A percentile compares a stretch with the other conserved stretches of the same genome.
Conservation (phyloP, 345 rosid species). For the Gossypium mustelinum region DNA sequence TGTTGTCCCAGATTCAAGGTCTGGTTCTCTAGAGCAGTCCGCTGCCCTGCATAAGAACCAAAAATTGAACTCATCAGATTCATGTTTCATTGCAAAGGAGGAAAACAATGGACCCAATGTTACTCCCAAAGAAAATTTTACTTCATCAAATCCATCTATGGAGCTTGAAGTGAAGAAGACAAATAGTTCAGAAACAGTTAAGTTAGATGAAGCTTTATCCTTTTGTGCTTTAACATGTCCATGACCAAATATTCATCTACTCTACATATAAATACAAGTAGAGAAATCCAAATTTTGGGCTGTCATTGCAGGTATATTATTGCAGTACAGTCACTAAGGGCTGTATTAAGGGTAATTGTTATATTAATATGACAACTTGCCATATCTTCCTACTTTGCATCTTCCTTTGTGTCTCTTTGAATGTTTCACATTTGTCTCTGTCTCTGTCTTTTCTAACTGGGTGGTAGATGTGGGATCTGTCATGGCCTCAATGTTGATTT, state of each 20-base stretch:
- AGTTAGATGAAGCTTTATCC: conserved; percentile 25
- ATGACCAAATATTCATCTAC: not conserved
- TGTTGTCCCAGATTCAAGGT: conserved; percentile 24
- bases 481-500: not conserved
- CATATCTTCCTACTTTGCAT: not conserved
- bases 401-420: not conserved
- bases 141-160: conserved; percentile 16
- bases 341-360: conserved; percentile 3
- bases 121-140: conserved; percentile 12
- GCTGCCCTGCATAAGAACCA: conserved; percentile 21
- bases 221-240: not conserved
- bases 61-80: conserved; percentile 19
- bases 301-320: not conserved
- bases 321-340: not conserved
- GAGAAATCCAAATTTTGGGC: conserved; percentile 3
- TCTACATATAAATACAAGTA: not conserved
- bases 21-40: conserved; percentile 20
- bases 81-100: conserved; percentile 18
- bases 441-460: not conserved
- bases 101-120: conserved; percentile 27
- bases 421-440: conserved; percentile 20
- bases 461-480: not conserved
- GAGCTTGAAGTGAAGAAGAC: conserved; percentile 31
- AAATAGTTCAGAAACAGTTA: conserved; percentile 21
- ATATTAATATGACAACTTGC: conserved; percentile 9